Evolutionary conservation across 2,329 filamentous ascomycete genomes (phyloP), one percentile per base, ranked within the genome.

Genomic region (Xylaria sp.): DNA sequence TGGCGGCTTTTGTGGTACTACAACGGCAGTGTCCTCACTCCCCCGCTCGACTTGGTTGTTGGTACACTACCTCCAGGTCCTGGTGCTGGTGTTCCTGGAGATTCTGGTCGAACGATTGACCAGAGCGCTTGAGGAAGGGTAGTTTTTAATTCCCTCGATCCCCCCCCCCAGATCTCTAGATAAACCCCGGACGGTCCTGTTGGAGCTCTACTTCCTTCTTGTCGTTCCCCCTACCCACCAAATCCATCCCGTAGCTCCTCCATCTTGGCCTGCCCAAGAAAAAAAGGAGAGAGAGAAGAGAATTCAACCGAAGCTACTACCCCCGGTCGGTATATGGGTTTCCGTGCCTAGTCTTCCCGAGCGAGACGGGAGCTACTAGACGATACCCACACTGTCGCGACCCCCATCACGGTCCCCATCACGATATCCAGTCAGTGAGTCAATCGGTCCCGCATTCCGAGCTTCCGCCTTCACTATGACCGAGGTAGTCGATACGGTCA

Each of bases 401-500:
- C n/a, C 58, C 48, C 53, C 51, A 60, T 68, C 61, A 51, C 58
- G 45, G 47, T 17, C 32, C 53, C 65, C 58, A 30, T 51, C 24
- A 34, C 30, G 2, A 27, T 12, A 7, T 17, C n/a, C 21, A 21
- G n/a, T 17, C 19, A 42, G 24, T 39, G 30, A 39, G 54, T 14
- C n/a, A 56, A 45, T 30, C 53, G 64, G 24, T 57, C 34, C 61
- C 61, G 64, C 64, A 39, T 64, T 57, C 57, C 67, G 50, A 56
- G 55, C 27, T 53, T 54, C 61, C 30, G 39, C 47, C 55, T 21
- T 59, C 64, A 39, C 45, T 61, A 77, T 74, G 74, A 69, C 74
- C 61, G 74, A 76, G 58, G 65, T 47, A 7, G 32, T 66, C 67
- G 72, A 73, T 30, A 68, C 70, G 67, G 36, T 36, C 19, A 12